Evolutionary conservation across 2,329 filamentous ascomycete species (phyloP), one percentile per base, ranked within the genome.

Genomic region (Aquanectria penicillioides): DNA sequence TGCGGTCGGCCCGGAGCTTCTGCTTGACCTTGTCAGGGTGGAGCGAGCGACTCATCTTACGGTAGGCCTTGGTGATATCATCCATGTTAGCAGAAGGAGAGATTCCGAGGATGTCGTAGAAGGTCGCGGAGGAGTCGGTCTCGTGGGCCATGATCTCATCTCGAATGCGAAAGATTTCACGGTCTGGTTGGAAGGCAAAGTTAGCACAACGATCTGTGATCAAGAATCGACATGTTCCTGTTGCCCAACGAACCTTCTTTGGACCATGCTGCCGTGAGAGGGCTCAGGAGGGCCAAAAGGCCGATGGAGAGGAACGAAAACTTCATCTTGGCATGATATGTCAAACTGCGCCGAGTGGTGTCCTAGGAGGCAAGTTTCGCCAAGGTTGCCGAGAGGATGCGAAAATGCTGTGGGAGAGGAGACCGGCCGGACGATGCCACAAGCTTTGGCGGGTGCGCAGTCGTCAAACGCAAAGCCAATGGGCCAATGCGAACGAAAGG

Each of bases 21-120:
- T 94, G 92, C 77, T 90, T 92, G 70, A 94, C 94, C 82, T 98
- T 99, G 86, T 99, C 95, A 1, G 95, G 95, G 76, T 99, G 95
- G 43, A 97, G 83, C 50, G 86, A 83, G 64, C 89, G 86, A 40
- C 93, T 91, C 78, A 90, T 93, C 80, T 94, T 93, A 80, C 92
- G 92, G 83, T 96, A 97, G 69, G 93, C 94, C 77, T 95, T 96
- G 81, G 89, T 93, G 79, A 99, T 91, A 62, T 97, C 92, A 63
- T 97, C 93, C 66, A 92, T 89, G 68, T 84, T 90, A 60, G 93
- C 94, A 57, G 83, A 84, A 59, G 87, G 81, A 47, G 84, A 81
- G 65, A 97, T 85, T 71, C 90, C 93, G 63, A 99, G 83, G 78
- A 97, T 95, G 74, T 96, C 89, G 86, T 99, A 99, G 79, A 99